These are phyloP conservation scores for Penicillium roqueforti DNA, from an alignment of 495 filamentous ascomycete species.

Conservation along the genomic window DNA sequence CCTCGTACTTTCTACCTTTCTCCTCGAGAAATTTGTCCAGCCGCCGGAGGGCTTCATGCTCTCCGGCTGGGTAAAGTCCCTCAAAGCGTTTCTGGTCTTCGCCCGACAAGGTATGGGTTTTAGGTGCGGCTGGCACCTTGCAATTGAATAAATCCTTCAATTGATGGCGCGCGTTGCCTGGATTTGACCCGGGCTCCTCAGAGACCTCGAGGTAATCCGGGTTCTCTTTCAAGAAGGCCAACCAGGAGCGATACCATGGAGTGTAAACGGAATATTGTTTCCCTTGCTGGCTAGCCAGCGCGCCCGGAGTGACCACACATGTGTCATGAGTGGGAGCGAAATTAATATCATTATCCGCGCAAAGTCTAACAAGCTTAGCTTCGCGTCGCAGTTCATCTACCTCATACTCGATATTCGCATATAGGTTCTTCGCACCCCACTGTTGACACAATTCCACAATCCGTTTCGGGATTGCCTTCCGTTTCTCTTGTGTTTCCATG, in stretches of 20 bases:
- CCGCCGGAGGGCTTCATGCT: conserved; percentile 65
- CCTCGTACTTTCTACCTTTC: conserved; percentile 57
- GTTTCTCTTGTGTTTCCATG: conserved; percentile 64
- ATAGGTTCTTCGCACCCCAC: conserved; percentile 67
- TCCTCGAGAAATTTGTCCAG: conserved; percentile 68
- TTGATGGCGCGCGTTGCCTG: conserved; percentile 45
- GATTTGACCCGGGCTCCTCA: conserved; percentile 59
- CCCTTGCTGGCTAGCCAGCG: conserved; percentile 56
- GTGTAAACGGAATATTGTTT: conserved; percentile 81
- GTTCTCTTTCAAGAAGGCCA: conserved; percentile 64
- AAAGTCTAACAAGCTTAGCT: conserved; percentile 55
- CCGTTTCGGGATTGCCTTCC: conserved; percentile 57
- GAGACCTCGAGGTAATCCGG: conserved; percentile 58
- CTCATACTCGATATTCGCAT: conserved; percentile 57
- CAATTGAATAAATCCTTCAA: conserved; percentile 59
- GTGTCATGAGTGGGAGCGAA: conserved; percentile 71
- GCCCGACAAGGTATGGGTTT: conserved; percentile 56
- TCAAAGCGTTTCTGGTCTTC: conserved; percentile 56
- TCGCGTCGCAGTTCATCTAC: conserved; percentile 65
- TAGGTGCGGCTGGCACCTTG: conserved; percentile 58
- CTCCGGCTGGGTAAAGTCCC: conserved; percentile 72
- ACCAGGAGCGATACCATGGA: conserved; percentile 78
- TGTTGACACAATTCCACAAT: conserved; percentile 64
- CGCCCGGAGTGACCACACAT: conserved; percentile 73
- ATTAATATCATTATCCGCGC: conserved; percentile 56